phyloP scores from a whole-genome alignment of 2,329 filamentous ascomycete genomes.

The Daldinia sp. region DNA sequence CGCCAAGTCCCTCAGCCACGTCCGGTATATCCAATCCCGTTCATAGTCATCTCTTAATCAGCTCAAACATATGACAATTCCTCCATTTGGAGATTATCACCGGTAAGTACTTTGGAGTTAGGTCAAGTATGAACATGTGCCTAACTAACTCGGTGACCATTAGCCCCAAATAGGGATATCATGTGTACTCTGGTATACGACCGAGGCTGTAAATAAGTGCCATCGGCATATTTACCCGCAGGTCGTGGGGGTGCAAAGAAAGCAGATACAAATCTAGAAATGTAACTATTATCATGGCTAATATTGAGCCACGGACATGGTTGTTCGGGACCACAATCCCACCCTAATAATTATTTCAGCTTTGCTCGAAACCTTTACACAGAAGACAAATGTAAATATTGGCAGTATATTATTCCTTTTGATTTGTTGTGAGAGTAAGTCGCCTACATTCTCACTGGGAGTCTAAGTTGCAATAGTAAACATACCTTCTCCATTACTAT shows the following conservation, averaged over 20 bases:
- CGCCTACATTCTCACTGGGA: no score
- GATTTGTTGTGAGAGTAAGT: no score
- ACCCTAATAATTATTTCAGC: background rate
- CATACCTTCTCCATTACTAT: background rate
- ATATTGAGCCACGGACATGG: background rate
- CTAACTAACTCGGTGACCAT: background rate
- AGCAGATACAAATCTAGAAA: no score
- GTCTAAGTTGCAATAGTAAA: background rate
- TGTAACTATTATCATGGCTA: background rate
- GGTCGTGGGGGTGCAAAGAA: background rate
- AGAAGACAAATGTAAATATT: background rate
- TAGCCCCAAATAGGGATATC: background rate
- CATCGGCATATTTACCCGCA: background rate
- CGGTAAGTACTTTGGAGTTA: background rate
- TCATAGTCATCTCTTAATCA: conserved; percentile 4
- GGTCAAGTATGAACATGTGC: background rate
- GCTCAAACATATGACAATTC: background rate
- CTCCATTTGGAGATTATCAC: conserved; percentile 2
- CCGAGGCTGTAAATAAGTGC: background rate
- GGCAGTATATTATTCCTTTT: no score
- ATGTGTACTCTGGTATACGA: background rate
- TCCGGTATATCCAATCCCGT: conserved; percentile 15
- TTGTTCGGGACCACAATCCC: no score
- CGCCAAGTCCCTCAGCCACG: conserved; percentile 37
- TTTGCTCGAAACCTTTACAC: background rate